A percentile compares a stretch with the other conserved stretches of the same genome.
Conservation (phyloP, 75 land plant species). For the Picea sitchensis region DNA sequence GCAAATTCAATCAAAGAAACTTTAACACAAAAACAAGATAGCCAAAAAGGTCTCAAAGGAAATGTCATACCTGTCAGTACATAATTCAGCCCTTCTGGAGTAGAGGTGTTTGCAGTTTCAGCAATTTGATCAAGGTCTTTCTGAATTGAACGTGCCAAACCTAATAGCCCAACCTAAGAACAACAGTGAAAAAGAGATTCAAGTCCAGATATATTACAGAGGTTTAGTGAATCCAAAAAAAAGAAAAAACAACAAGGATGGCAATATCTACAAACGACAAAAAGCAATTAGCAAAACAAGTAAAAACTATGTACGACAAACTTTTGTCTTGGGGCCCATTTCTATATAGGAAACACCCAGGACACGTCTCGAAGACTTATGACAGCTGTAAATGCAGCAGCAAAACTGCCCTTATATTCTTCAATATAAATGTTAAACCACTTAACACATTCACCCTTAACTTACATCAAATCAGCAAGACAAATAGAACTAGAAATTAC, state of each 20-base stretch:
- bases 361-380: no score
- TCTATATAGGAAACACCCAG: no score
- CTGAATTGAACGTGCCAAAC: conserved; percentile 84
- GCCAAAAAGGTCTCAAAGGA: no score
- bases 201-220: not conserved
- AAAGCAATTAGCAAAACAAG: conserved; percentile 5
- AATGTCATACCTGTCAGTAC: conserved; percentile 67
- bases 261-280: not conserved
- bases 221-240: not conserved
- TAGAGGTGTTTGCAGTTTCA: conserved; percentile 84
- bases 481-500: no score
- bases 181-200: not conserved
- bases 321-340: no score
- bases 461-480: no score
- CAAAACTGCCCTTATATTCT: no score
- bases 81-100: conserved; percentile 69
- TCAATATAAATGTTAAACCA: no score
- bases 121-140: conserved; percentile 85
- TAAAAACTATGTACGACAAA: not conserved
- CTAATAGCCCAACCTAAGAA: conserved; percentile 81
- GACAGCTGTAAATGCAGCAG: no score
- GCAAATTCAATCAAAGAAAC: no score
- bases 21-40: no score
- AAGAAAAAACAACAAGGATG: not conserved
- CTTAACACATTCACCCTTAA: no score